Percentiles rank a stretch among this genome's conserved stretches.
Evolutionary conservation across 2,329 filamentous ascomycete species (phyloP).

Genomic region (Aspergillus fischeri): DNA sequence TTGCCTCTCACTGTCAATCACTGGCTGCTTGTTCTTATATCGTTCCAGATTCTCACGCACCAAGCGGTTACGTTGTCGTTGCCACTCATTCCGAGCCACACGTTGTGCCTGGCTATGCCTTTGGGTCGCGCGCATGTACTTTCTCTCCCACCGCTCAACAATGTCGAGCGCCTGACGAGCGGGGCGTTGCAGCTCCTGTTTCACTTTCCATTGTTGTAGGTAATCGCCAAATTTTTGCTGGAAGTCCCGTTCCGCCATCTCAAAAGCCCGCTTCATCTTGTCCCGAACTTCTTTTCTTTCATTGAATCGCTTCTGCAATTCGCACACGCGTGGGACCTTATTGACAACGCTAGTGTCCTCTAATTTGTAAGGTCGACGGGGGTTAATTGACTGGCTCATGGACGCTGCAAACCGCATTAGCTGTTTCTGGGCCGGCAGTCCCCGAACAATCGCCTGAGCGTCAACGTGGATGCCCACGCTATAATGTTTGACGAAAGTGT

Average conservation of each 20-base stretch:
- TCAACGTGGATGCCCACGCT: conserved; percentile 24
- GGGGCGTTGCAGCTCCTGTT: neutral
- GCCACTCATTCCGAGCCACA: conserved; percentile 18
- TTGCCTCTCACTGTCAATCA: conserved; percentile 22
- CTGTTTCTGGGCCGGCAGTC: conserved; percentile 18
- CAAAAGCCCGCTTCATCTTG: conserved; percentile 12
- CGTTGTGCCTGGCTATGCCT: conserved; percentile 10
- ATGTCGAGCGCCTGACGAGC: neutral
- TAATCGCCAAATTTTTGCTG: conserved; percentile 8
- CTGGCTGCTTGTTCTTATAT: conserved; percentile 27
- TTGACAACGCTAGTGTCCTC: conserved; percentile 24
- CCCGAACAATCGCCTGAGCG: conserved; percentile 21
- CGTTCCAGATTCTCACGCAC: conserved; percentile 22
- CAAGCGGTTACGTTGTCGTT: conserved; percentile 14
- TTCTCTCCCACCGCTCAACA: conserved; percentile 9
- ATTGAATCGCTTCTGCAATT: conserved; percentile 16
- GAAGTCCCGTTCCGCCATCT: conserved; percentile 13
- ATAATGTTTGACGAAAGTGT: conserved; percentile 26
- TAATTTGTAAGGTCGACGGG: conserved; percentile 20
- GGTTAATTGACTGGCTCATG: conserved; percentile 25
- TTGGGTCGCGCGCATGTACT: conserved; percentile 12
- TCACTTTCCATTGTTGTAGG: neutral
- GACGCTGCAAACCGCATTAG: conserved; percentile 23
- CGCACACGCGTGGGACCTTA: conserved; percentile 13
- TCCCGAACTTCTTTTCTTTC: conserved; percentile 15